These are phyloP conservation scores for Botryotinia narcissicola DNA, from an alignment of 2,329 filamentous ascomycete genomes.

Conservation along the genomic window DNA sequence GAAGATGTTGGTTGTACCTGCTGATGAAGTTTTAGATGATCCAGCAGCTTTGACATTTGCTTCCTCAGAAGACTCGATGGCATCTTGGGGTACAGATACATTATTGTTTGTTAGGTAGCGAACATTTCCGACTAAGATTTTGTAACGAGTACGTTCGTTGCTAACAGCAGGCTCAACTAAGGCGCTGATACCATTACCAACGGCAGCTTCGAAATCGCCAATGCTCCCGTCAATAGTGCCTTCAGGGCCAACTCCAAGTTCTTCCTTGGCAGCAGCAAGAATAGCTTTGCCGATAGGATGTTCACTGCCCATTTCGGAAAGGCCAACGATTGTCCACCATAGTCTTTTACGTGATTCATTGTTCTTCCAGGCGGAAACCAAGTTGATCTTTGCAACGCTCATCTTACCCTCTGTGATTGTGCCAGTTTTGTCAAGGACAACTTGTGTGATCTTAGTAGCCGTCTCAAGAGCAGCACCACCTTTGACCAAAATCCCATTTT, in stretches of 20 bases:
- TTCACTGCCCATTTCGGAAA: conserved; percentile 94
- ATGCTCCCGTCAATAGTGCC: conserved; percentile 77
- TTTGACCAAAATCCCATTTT: conserved; percentile 97
- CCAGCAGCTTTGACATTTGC: conserved; percentile 48
- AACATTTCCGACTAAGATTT: conserved; percentile 80
- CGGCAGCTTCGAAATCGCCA: conserved; percentile 77
- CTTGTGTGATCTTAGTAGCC: conserved; percentile 82
- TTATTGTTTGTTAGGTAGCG: conserved; percentile 70
- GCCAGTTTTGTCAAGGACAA: conserved; percentile 94
- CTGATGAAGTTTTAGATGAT: conserved; percentile 40
- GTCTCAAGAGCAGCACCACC: conserved; percentile 89
- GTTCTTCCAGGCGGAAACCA: conserved; percentile 67
- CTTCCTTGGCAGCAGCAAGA: conserved; percentile 67
- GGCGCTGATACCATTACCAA: conserved; percentile 83
- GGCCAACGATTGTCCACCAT: conserved; percentile 94
- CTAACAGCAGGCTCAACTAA: conserved; percentile 72
- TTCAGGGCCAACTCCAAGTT: conserved; percentile 70
- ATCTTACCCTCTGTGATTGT: conserved; percentile 94
- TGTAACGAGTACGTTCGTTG: conserved; percentile 68
- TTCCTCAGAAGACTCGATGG: conserved; percentile 61
- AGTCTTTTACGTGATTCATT: conserved; percentile 67
- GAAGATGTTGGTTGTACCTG: conserved; percentile 87
- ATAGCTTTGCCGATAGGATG: conserved; percentile 95
- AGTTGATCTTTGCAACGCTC: conserved; percentile 73
- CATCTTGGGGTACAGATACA: conserved; percentile 62